phyloP scores from a whole-genome alignment of 2,329 filamentous ascomycete species.

The Keithomyces neogunnii region DNA sequence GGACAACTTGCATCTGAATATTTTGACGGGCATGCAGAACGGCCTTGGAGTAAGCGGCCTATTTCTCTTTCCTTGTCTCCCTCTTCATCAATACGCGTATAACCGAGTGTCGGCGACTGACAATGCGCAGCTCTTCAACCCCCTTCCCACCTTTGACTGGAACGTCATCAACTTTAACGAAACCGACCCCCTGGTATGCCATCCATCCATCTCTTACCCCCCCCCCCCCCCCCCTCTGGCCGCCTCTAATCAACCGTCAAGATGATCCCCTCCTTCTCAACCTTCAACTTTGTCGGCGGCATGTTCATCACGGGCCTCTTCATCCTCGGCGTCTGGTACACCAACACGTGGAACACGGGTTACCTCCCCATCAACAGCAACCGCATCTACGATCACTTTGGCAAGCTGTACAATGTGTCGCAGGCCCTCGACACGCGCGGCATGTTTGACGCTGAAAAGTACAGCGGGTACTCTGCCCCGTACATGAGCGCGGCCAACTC shows the following conservation, averaged over 20 bases:
- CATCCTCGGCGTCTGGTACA: conserved; percentile 22
- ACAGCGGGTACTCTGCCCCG: conserved; percentile 31
- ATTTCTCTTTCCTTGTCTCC: too few species aligned
- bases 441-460: conserved; percentile 28
- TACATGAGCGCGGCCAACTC: conserved; percentile 30
- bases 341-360: conserved; percentile 24
- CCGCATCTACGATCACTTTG: conserved; percentile 29
- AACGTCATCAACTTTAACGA: conserved; percentile 21
- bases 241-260: background rate
- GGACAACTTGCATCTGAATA: conserved; percentile 26
- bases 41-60: conserved; percentile 23
- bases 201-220: background rate
- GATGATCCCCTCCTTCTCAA: conserved; percentile 27
- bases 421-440: conserved; percentile 22
- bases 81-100: too few species aligned
- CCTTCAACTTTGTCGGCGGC: conserved; percentile 25
- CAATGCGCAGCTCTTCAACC: conserved; percentile 20
- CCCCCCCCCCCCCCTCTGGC: background rate
- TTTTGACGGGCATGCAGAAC: conserved; percentile 26
- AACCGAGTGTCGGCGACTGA: background rate
- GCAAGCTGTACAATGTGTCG: conserved; percentile 28
- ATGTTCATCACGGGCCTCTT: conserved; percentile 18
- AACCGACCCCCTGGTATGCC: conserved; percentile 23
- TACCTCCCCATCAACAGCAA: conserved; percentile 34
- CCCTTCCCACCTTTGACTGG: conserved; percentile 35